phyloP scores from a whole-genome alignment of 305 asterid genomes.

The Lippia alba region DNA sequence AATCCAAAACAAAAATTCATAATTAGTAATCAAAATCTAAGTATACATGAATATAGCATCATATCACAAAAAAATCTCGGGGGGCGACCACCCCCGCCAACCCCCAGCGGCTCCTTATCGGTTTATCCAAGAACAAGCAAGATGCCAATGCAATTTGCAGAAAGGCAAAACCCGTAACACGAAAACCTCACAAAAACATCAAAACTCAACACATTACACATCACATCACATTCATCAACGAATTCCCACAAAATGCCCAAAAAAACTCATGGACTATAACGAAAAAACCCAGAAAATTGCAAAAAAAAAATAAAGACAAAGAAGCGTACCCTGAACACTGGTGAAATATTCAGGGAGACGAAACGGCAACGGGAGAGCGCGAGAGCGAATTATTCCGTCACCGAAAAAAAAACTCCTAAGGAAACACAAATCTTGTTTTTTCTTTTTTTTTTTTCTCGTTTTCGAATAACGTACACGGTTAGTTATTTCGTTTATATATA shows the following conservation, averaged over 20 bases:
- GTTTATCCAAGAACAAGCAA: too few species aligned
- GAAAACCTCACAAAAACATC: too few species aligned
- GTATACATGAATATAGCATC: neutral
- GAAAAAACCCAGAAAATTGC: constrained; percentile 1
- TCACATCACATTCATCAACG: neutral
- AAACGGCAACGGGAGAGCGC: constrained; percentile 98
- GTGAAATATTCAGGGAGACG: constrained; percentile 96
- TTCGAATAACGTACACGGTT: constrained; percentile 22
- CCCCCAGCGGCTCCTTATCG: too few species aligned
- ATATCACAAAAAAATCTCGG: neutral
- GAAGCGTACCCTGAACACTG: constrained; percentile 88
- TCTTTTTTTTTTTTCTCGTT: constrained; percentile 37
- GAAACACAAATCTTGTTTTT: constrained; percentile 39
- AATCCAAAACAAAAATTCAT: neutral
- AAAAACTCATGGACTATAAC: neutral
- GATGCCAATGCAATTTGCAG: too few species aligned
- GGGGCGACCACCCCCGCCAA: neutral
- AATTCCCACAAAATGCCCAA: neutral
- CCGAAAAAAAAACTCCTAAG: constrained; percentile 57
- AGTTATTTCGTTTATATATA: constrained; percentile 34
- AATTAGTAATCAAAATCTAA: neutral
- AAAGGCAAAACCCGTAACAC: too few species aligned
- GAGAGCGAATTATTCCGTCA: constrained; percentile 76
- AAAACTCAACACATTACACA: neutral
- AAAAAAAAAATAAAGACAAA: neutral